Evolutionary conservation across 371 early-diverging fungal species (phyloP).

Genomic region (Mucor piriformis): DNA sequence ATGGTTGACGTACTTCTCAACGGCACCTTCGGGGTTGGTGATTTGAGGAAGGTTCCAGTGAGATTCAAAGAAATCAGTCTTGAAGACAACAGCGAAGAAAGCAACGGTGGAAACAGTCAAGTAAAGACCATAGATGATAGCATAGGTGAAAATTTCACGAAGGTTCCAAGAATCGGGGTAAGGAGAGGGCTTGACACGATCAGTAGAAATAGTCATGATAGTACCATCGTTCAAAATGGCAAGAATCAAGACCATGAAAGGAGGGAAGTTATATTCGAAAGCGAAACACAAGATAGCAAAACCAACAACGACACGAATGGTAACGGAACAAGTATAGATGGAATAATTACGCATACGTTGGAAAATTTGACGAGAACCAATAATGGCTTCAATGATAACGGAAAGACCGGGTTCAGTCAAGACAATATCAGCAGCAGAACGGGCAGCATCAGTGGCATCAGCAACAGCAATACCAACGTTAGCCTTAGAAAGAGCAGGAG

Average conservation of each 20-base stretch:
- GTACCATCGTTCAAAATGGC: slow-evolving; percentile 69
- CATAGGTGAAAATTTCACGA: slow-evolving; percentile 60
- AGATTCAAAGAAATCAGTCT: slow-evolving; percentile 53
- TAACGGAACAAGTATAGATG: slow-evolving; percentile 66
- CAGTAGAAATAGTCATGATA: slow-evolving; percentile 67
- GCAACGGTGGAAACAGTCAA: slow-evolving; percentile 60
- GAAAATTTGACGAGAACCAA: slow-evolving; percentile 73
- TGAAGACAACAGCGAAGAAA: slow-evolving; percentile 51
- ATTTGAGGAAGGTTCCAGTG: slow-evolving; percentile 21
- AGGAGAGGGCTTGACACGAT: slow-evolving; percentile 62
- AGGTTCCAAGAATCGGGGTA: slow-evolving; percentile 65
- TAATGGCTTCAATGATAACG: slow-evolving; percentile 71
- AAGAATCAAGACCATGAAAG: slow-evolving; percentile 67
- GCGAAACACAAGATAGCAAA: slow-evolving; percentile 62
- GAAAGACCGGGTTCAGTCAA: slow-evolving; percentile 80
- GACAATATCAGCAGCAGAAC: slow-evolving; percentile 80
- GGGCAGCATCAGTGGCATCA: slow-evolving; percentile 78
- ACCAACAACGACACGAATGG: slow-evolving; percentile 67
- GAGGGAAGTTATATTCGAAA: slow-evolving; percentile 66
- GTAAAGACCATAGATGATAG: slow-evolving; percentile 62
- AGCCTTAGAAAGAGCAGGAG: slow-evolving; percentile 89
- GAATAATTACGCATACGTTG: slow-evolving; percentile 73
- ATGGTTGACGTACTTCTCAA: slow-evolving; percentile 49
- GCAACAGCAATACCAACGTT: slow-evolving; percentile 88
- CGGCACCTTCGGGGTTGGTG: slow-evolving; percentile 41